Base-by-base conservation (phyloP, 495 filamentous ascomycete species). In the Venustampulla echinocandica region DNA sequence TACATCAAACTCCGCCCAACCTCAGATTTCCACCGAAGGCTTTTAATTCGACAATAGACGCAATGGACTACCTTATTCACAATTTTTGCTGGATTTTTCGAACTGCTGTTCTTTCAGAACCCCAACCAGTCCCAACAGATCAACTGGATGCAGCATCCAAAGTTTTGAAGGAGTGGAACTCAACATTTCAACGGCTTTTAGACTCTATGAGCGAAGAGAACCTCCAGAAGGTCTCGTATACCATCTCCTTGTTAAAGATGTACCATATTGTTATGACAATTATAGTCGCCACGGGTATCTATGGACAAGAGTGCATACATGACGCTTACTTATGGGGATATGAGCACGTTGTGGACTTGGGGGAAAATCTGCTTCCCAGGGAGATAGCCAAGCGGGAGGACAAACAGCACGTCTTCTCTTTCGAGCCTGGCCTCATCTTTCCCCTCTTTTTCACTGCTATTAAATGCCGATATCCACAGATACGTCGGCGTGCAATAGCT, bases 351-450 rank as follows among this genome's bases (percentile, higher is more conserved):
- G n/a, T 45, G 10, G 25, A 15, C 4, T 18, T 45, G 20, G 42
- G 22, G 7, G 42, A 45, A 11, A 20, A 30, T 3, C 17, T 41
- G n/a, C 37, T 42, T 15, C 27, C 25, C 13, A 14, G n/a, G 11
- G 4, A 15, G 15, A 36, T 21, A 15, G 21, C 15, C 19, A 5
- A 10, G 4, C 42, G 37, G 21, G 21, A 23, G 7, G n/a, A 14
- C 5, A 20, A 20, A 22, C 20, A 42, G 20, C n/a, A n/a, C n/a
- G 11, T 18, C 21, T 44, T 51, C 48, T 40, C 1, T 18, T 44
- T 44, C 28, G 42, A 51, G 7, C 45, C 46, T 9, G 48, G 48
- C 10, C 27, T 51, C 14, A 51, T 51, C 25, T 19, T 28, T n/a
- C 41, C 48, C 0, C 48, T 51, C 18, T 51, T 40, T 42, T 51